A percentile compares a stretch with the other conserved stretches of the same genome.
Conservation (phyloP, 306 rosid genomes). For the Vachellia collinsii region DNA sequence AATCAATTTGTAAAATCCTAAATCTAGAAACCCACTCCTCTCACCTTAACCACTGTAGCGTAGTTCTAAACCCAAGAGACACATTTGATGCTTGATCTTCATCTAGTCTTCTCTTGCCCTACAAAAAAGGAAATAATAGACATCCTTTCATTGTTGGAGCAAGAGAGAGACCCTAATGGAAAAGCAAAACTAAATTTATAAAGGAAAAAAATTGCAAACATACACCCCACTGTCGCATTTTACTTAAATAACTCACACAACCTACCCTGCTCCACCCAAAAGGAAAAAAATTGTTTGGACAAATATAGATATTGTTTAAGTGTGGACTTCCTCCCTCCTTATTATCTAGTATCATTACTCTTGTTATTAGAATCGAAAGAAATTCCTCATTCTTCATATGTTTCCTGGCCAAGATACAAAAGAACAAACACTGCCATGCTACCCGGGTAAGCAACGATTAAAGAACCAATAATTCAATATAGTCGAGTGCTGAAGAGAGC, state of each 20-base stretch:
- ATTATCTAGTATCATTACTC: neutral
- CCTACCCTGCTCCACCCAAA: constrained; percentile 3
- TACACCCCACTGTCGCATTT: constrained; percentile 21
- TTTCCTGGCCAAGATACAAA: neutral
- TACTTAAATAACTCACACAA: neutral
- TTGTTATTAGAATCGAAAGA: neutral
- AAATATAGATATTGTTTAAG: neutral
- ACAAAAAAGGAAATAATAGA: constrained; percentile 61
- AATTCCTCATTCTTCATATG: neutral
- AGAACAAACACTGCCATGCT: neutral
- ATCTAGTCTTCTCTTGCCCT: constrained; percentile 94
- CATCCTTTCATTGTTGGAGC: constrained; percentile 69
- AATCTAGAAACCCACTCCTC: constrained; percentile 37
- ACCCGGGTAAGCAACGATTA: neutral
- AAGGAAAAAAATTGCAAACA: constrained; percentile 18
- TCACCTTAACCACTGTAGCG: constrained; percentile 50
- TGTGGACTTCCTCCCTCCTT: neutral
- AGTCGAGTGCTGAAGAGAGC: neutral
- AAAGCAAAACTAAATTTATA: constrained; percentile 9
- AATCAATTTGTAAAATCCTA: constrained; percentile 24
- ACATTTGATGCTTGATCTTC: constrained; percentile 72
- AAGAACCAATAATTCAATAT: neutral
- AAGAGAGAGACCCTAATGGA: constrained; percentile 46
- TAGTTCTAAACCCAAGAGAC: constrained; percentile 52
- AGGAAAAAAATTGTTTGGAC: neutral